phyloP scores from a whole-genome alignment of 306 rosid genomes.

The Glycine soja region DNA sequence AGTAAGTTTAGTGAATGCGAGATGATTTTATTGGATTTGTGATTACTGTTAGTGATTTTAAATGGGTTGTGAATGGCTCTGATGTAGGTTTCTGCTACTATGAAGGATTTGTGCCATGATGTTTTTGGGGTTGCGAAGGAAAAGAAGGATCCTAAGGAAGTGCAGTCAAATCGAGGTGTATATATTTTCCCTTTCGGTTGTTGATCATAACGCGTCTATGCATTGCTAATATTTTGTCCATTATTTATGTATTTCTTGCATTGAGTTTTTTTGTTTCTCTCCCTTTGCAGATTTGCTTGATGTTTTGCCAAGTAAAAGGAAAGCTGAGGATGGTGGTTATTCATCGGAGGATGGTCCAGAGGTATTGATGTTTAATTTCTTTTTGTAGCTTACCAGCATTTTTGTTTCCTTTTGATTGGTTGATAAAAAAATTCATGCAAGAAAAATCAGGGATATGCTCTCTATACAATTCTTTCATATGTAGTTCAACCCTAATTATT shows the following conservation, averaged over 20 bases:
- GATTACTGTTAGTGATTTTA: neutral
- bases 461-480: neutral
- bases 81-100: slow-evolving; percentile 77
- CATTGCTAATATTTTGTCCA: neutral
- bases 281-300: slow-evolving; percentile 66
- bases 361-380: slow-evolving; percentile 55
- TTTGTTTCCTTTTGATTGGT: neutral
- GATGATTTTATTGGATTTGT: neutral
- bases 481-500: neutral
- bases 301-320: slow-evolving; percentile 82
- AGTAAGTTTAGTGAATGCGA: neutral
- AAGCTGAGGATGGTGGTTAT: slow-evolving; percentile 80
- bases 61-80: neutral
- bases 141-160: slow-evolving; percentile 82
- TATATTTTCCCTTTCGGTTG: neutral
- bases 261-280: neutral
- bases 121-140: slow-evolving; percentile 72
- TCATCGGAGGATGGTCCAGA: slow-evolving; percentile 75
- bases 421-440: too few relatives aligned
- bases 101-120: slow-evolving; percentile 91
- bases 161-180: slow-evolving; percentile 79
- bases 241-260: neutral
- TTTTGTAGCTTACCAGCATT: neutral
- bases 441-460: neutral
- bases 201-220: neutral